Conservation (phyloP, 2,329 filamentous ascomycete species). For the Orbilia brochopaga region DNA sequence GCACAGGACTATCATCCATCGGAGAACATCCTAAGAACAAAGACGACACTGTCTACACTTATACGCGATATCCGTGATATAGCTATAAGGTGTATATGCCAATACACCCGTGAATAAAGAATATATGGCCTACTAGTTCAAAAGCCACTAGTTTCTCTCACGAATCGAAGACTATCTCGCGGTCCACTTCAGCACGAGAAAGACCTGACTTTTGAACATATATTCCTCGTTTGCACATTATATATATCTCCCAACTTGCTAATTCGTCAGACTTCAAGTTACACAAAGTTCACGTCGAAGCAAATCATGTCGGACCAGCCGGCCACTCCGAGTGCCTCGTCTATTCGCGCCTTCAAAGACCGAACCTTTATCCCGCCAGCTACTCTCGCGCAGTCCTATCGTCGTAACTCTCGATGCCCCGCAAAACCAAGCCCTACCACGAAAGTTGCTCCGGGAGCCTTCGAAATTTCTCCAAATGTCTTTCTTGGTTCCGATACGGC, state of each 20-base stretch:
- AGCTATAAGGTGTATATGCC: too few species aligned
- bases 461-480: neutral
- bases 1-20: too few species aligned
- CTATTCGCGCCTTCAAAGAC: slow-evolving; percentile 10
- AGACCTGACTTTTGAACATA: too few species aligned
- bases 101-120: too few species aligned
- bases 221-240: too few species aligned
- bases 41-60: too few species aligned
- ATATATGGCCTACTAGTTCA: too few species aligned
- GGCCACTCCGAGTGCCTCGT: slow-evolving; percentile 13
- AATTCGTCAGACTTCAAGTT: slow-evolving; percentile 3
- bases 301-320: neutral
- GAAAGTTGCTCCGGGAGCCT: neutral
- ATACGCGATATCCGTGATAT: too few species aligned
- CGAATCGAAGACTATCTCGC: too few species aligned
- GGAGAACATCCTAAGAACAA: too few species aligned
- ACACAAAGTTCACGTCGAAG: neutral
- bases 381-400: slow-evolving; percentile 7
- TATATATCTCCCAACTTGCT: neutral
- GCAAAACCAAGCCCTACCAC: neutral
- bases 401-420: slow-evolving; percentile 25
- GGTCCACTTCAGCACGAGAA: too few species aligned
- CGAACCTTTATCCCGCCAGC: neutral
- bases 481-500: neutral
- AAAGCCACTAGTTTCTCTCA: too few species aligned